These are phyloP conservation scores for Fonsecaea pedrosoi DNA, from an alignment of 2,329 filamentous ascomycete genomes.

Conservation along the genomic window DNA sequence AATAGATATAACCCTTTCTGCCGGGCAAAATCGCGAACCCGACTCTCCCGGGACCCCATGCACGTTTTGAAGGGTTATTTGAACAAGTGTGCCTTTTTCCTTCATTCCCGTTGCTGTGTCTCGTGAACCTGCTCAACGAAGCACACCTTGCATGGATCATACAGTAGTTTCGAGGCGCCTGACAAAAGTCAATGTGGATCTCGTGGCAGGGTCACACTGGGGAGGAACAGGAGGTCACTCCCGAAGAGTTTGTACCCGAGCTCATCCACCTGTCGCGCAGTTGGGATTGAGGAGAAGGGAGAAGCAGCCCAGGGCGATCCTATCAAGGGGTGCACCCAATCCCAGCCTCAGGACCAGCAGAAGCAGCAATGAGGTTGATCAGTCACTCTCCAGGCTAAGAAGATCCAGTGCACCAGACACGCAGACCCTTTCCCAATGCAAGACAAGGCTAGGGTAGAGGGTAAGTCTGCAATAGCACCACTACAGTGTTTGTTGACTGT, in stretches of 20 bases:
- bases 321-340: neutral
- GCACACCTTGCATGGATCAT: neutral
- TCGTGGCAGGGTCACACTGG: neutral
- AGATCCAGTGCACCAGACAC: neutral
- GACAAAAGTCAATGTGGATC: neutral
- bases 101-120: neutral
- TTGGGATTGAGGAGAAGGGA: neutral
- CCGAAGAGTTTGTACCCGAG: neutral
- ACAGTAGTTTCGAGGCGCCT: neutral
- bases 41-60: constrained; percentile 4
- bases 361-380: neutral
- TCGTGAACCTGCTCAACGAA: neutral
- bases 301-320: neutral
- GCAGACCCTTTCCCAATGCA: neutral
- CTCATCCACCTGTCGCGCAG: neutral
- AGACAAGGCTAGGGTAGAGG: neutral
- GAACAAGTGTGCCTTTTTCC: neutral
- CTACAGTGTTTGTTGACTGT: constrained; percentile 25
- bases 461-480: neutral
- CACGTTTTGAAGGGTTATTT: neutral
- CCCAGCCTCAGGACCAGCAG: neutral
- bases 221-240: neutral
- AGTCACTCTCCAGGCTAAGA: neutral
- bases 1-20: constrained; percentile 28
- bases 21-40: constrained; percentile 24